Base-by-base conservation (phyloP, 257 asterid genomes). In the Ilex asprella region DNA sequence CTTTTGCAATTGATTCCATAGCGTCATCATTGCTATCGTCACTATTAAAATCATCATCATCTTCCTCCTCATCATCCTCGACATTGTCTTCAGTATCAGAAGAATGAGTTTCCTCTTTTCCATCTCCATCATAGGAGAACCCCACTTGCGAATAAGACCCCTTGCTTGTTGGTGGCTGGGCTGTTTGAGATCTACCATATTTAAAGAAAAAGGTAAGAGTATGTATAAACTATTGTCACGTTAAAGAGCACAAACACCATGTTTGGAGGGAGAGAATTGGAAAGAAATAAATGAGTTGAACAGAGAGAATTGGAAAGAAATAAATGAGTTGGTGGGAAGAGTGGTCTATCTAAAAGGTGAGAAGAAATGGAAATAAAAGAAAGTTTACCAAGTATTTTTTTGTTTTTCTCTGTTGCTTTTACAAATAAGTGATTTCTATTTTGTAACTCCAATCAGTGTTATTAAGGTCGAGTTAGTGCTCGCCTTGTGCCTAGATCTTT, bases 141-240 rank as follows among this genome's bases (percentile, higher is more conserved):
- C 96, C 94, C 72, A 93, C 99, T 78, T 93, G 97, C 27, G 99
- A 89, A 81, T 93, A 93, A 14, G 99, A 67, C 43, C 95, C 96
- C 83, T 87, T 93, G 81, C 59, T 76, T 54, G 82, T 79, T 53
- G 86, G 72, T 69, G 95, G 87, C 73, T 82, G 89, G 67, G 89
- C 64, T 64, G 41, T 73, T 59, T 73, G 87, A 63, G 97, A 74
- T 67, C 92, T 92, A 73, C 55, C 58, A 55, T 55, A 62, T 60
- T 58, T 60, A 57, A 56, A 53, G 61, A 59, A 52, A 46, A 62
- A 59, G 16, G 56, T 72, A 75, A 65, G 32, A 68, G 58, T 47
- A 35, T 35, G 41, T 3, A 35, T 35, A 35, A 35, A 35, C 8
- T 35, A 35, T 35, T 35, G 5, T 35, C 41, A 35, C 41, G 8